phyloP scores from a whole-genome alignment of 345 rosid species.

The Sonneratia alba region DNA sequence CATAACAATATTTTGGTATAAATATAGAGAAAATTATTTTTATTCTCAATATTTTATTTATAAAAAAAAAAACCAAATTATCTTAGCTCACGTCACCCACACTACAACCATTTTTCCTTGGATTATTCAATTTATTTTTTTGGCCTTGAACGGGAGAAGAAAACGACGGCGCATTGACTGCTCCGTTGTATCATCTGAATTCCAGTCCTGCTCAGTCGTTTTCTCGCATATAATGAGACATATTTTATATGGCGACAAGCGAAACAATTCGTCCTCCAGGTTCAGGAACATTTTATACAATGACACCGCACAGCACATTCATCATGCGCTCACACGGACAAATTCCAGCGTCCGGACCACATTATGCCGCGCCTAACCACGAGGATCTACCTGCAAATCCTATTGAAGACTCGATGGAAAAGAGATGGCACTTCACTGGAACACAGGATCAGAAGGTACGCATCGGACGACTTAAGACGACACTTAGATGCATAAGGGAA shows the following conservation, averaged over 20 bases:
- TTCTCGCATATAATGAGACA: neutral
- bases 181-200: neutral
- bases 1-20: no score
- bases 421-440: neutral
- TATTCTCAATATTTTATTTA: no score
- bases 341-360: neutral
- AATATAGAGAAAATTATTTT: no score
- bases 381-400: neutral
- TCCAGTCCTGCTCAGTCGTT: neutral
- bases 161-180: neutral
- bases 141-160: neutral
- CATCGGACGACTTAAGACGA: neutral
- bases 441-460: neutral
- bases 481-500: neutral
- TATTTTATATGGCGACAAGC: neutral
- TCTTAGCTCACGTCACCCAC: no score
- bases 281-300: no score
- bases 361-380: neutral
- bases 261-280: neutral
- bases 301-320: neutral
- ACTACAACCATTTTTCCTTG: neutral
- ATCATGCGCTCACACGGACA: neutral
- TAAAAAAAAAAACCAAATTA: no score
- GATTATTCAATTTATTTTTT: neutral
- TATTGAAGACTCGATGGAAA: no score